Conservation (phyloP, 1,284 basidiomycete genomes). For the Pisolithus thermaeus region DNA sequence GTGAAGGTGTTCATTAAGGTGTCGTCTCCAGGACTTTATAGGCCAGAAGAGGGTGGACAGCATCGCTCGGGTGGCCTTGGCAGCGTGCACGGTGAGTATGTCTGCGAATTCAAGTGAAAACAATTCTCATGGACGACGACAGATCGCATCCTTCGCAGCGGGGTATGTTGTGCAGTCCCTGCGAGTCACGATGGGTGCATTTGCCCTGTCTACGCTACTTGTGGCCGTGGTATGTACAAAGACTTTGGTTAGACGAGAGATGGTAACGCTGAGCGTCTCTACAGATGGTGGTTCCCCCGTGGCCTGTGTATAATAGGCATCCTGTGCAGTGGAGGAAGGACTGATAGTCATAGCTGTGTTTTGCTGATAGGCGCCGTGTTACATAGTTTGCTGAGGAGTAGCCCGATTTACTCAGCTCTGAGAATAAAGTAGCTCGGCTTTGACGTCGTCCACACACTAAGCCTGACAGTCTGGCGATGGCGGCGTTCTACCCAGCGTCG, state of each 20-base stretch:
- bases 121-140: neutral
- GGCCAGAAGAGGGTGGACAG: constrained; percentile 60
- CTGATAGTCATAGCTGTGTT: neutral
- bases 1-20: constrained; percentile 7
- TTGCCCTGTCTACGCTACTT: constrained; percentile 40
- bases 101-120: neutral
- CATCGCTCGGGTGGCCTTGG: constrained; percentile 41
- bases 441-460: constrained; percentile 7
- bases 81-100: constrained; percentile 37
- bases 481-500: constrained; percentile 30
- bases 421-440: constrained; percentile 9
- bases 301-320: constrained; percentile 61
- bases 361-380: too few species aligned
- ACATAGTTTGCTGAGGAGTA: too few species aligned
- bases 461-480: constrained; percentile 25
- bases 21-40: constrained; percentile 58
- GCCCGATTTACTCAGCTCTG: constrained; percentile 5
- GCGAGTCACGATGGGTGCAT: constrained; percentile 49
- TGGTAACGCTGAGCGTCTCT: constrained; percentile 1
- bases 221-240: constrained; percentile 48
- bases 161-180: constrained; percentile 61
- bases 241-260: neutral
- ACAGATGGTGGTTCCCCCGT: constrained; percentile 62
- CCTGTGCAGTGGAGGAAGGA: constrained; percentile 50
- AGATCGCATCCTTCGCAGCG: constrained; percentile 60